Evolutionary conservation across 352 stramenopile genomes (phyloP).

Genomic region (Lagenidium giganteum): DNA sequence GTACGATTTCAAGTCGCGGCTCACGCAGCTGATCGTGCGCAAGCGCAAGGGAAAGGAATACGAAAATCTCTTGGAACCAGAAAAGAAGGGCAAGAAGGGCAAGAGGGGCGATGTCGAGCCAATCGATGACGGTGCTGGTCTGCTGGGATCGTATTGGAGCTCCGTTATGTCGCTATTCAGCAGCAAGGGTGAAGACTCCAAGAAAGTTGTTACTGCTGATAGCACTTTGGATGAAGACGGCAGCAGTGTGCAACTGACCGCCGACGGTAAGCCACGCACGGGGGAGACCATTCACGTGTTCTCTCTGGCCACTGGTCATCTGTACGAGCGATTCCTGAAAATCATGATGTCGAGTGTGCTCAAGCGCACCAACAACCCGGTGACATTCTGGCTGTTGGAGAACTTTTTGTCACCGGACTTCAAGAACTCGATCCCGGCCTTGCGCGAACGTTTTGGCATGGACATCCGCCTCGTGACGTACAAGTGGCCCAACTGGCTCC

Average conservation of each 20-base stretch:
- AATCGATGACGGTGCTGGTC: conserved; percentile 30
- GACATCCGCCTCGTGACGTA: conserved; percentile 98
- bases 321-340: conserved; percentile 98
- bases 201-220: conserved; percentile 8
- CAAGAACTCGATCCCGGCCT: conserved; percentile 88
- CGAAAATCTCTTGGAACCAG: conserved; percentile 34
- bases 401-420: conserved; percentile 98
- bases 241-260: too few species aligned
- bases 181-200: conserved; percentile 18
- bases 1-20: conserved; percentile 82
- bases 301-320: conserved; percentile 91
- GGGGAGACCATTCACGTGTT: conserved; percentile 97
- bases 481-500: conserved; percentile 98
- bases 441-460: conserved; percentile 91
- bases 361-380: conserved; percentile 92
- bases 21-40: conserved; percentile 84
- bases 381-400: conserved; percentile 99
- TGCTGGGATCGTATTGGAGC: conserved; percentile 52
- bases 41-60: conserved; percentile 85
- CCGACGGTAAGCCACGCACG: too few species aligned
- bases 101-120: conserved; percentile 15
- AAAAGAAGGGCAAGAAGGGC: conserved; percentile 13
- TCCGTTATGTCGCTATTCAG: conserved; percentile 53
- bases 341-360: conserved; percentile 99
- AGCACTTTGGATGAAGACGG: too few species aligned